Percentiles rank a stretch among this genome's conserved stretches.
Evolutionary conservation across 2,329 filamentous ascomycete species (phyloP).

Genomic region (Colletotrichum theobromicola): DNA sequence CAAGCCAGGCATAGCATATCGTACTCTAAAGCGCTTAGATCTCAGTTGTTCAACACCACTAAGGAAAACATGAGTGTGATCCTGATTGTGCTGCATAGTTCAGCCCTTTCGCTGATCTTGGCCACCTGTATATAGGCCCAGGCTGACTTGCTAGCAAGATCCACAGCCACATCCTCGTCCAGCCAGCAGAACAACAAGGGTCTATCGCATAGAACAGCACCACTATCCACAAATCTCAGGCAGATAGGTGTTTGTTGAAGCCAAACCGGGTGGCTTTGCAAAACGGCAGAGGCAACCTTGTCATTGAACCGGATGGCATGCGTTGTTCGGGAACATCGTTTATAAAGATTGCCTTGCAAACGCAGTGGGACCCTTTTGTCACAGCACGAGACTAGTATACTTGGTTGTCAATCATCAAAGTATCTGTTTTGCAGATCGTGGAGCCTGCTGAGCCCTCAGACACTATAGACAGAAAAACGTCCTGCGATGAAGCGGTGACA

Average conservation of each 20-base stretch:
- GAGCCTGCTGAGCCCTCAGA: rapidly evolving
- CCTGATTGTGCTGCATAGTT: background rate
- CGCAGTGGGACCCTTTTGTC: background rate
- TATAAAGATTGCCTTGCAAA: background rate
- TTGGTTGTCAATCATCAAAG: background rate
- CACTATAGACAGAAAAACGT: background rate
- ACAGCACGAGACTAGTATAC: background rate
- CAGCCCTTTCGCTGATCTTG: background rate
- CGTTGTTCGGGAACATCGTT: rapidly evolving
- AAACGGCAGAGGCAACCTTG: background rate
- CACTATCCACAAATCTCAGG: background rate
- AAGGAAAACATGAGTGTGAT: too few relatives aligned
- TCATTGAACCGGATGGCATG: rapidly evolving
- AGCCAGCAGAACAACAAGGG: background rate
- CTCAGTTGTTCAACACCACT: background rate
- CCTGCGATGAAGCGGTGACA: background rate
- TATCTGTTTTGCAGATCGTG: background rate
- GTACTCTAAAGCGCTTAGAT: rapidly evolving
- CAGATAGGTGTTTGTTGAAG: too few relatives aligned
- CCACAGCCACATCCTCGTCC: background rate
- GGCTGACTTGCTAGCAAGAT: background rate
- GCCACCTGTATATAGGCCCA: background rate
- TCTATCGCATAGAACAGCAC: background rate
- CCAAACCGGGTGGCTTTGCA: too few relatives aligned
- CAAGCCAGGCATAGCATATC: background rate